Evolutionary conservation across 768 basidiomycete species (phyloP), one percentile per base, ranked within the genome.

Genomic region (Pulveroboletus sp.): DNA sequence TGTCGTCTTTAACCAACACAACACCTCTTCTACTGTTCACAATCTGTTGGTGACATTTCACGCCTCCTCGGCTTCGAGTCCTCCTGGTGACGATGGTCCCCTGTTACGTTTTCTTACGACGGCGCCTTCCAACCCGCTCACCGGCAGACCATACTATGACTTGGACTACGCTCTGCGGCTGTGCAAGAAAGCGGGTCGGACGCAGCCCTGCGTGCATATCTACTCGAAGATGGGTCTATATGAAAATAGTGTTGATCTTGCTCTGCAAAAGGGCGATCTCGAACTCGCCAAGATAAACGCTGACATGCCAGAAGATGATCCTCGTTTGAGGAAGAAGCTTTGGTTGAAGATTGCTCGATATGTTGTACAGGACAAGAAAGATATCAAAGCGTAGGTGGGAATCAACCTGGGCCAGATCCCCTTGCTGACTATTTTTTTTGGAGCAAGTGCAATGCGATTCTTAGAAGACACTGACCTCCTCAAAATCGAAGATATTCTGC

Each of bases 281-380:
- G 96, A 98, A 55, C 73, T 98, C 24, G 96, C 96, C 8, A 96
- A 91, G 71, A 80, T 86, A 57, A 94, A 96, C 58, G 96, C 96
- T 3, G 92, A 99, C 64, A 86, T 86, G 78, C 93, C 92, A 8
- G 91, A 90, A 57, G 93, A 93, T 52, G 94, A 98, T 61, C 82
- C 81, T 46, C 79, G 80, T 31, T 63, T 97, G 55, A 73, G 90
- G 53, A 98, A 95, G 75, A 93, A 93, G 68, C 73, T 99, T 46
- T 99, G 96, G 96, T 73, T 99, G 46, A 98, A 97, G 74, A 93
- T 98, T 58, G 96, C 96, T n/a, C 88, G 87, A 55, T 94, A 94
- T 69, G 94, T 98, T 38, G 94, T 99, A 12, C 93, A 95, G 62
- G 92, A 97, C 70, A 91, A 96, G 76, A 87, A 93, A 63, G 96